Base-by-base conservation (phyloP, 2,329 filamentous ascomycete genomes). In the Fusarium sp. region DNA sequence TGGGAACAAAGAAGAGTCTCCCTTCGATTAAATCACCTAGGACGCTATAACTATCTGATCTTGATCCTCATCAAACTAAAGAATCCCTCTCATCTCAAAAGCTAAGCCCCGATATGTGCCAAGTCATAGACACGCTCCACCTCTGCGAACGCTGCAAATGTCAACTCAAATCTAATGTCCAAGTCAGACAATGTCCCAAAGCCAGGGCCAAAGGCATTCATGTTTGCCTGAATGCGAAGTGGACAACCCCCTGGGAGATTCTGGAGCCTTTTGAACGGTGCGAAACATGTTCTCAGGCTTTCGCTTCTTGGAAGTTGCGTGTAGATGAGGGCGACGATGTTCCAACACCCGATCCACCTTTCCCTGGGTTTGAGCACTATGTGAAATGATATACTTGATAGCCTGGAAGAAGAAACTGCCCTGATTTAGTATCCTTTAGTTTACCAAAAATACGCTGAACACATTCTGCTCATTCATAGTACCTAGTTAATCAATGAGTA, bases 401-500 rank as follows among this genome's bases (percentile, higher is more conserved):
- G 20, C 4, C 11, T 28, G 6, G 8, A 30, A 8, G 24, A 30
- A 41, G 11, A n/a, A 13, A 11, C 4, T 28, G 8, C 15, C 6
- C 2, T 30, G 4, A 8, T n/a, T 0, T 10, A 12, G 1, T 10
- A 11, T 1, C 24, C 12, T 55, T 17, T 0, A n/a, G 0, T 18
- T 18, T n/a, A 14, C 6, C 11, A n/a, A 1, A 30, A 41, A 17
- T 41, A 41, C 8, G 3, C 3, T 14, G 2, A 7, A 10, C 14
- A 22, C 8, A 6, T n/a, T 6, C 9, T 7, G 8, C n/a, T 41
- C 5, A 22, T 28, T 18, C 0, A n/a, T 8, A 0, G 0, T 39
- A 0, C 3, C 14, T 18, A 0, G 1, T 55, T 14, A 39, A n/a
- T n/a, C 0, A 0, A 41, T 17, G 14, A 1, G 3, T 28, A n/a